Base-by-base conservation (phyloP, 1,284 basidiomycete genomes). In the Ustilago nuda region DNA sequence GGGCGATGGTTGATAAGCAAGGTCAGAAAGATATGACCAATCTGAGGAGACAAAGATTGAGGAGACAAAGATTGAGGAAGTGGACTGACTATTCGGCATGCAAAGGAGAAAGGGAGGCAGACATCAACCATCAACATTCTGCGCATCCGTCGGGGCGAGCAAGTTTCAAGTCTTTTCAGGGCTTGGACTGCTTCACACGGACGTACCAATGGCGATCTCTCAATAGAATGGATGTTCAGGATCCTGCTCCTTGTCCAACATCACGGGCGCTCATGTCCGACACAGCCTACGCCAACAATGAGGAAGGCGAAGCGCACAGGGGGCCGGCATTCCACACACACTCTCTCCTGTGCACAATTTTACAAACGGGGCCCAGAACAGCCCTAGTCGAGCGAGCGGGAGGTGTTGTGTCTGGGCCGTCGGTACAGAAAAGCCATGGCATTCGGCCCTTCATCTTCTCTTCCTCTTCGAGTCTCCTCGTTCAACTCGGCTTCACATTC, bases 291-390 rank as follows among this genome's bases (percentile, higher is more conserved):
- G 53, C 53, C 53, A 55, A 55, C 23, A 27, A 30, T 37, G 27
- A 32, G 48, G 27, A 51, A 13, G 48, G 27, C 15, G 27, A 50
- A 23, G 30, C 17, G 45, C 45, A 17, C 9, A 39, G 19, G n/a
- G 36, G 36, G 36, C 19, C 15, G 36, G 53, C 53, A 39, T 55
- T 55, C 53, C 53, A 41, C 23, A 51, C 37, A 11, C 37, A 32
- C 48, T 6, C 48, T 50, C 48, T 50, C 48, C 48, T 50, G 48
- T 50, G 12, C 30, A 32, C 48, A 17, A 32, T 32, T 27, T 9
- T 30, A 27, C 12, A 48, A 27, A 48, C n/a, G 45, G 45, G 15
- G 45, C 8, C n/a, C 45, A 48, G 45, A 48, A 48, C 27, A 50
- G 19, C 27, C 27, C 27, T 13, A 32, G 30, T 27, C 23, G 48